A percentile compares a stretch with the other conserved stretches of the same genome.
Conservation (phyloP, 441 rosid species). For the Adansonia rubrostipa region DNA sequence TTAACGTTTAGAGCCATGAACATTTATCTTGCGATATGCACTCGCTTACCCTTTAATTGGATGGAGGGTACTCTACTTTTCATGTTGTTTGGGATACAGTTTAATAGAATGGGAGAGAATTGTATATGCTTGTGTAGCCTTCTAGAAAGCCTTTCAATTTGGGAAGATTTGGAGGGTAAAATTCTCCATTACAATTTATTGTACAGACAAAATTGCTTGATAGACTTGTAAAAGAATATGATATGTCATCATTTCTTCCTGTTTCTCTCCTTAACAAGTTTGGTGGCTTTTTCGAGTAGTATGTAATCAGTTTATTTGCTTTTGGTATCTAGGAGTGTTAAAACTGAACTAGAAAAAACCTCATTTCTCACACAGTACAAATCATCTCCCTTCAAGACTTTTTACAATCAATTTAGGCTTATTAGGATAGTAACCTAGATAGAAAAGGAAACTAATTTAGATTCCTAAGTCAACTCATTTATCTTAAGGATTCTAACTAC, state of each 20-base stretch:
- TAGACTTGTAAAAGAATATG: not conserved
- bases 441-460: no score
- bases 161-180: constrained; percentile 1
- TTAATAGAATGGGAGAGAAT: not conserved
- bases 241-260: not conserved
- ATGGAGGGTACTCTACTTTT: not conserved
- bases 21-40: not conserved
- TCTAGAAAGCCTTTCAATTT: not conserved
- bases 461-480: no score
- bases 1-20: not conserved
- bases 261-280: not conserved
- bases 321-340: not conserved
- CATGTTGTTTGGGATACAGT: not conserved
- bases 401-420: no score
- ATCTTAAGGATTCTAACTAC: no score
- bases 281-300: not conserved
- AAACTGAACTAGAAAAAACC: no score
- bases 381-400: no score
- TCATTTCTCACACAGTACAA: no score
- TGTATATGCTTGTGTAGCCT: not conserved
- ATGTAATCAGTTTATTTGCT: not conserved
- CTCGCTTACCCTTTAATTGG: not conserved
- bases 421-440: no score
- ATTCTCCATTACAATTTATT: not conserved
- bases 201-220: not conserved